Base-by-base conservation (phyloP, 1,139 yeast species). In the Scheffersomyces titani region DNA sequence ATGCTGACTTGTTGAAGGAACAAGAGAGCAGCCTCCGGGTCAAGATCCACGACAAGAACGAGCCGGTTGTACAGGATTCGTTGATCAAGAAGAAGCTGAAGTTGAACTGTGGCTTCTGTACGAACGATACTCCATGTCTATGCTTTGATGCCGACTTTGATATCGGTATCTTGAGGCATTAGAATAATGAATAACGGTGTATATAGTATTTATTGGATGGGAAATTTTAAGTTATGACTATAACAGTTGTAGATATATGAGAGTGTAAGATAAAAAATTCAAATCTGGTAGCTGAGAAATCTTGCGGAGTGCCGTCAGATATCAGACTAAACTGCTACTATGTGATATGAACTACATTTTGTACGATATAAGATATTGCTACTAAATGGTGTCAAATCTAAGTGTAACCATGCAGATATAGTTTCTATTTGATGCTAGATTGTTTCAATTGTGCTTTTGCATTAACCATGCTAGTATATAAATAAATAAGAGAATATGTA, bases 51-150 rank as follows among this genome's bases (percentile, higher is more conserved):
- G 60, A 56, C 47, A 57, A 46, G 22, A 22, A 22, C 16, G 49
- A 46, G 24, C 49, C 20, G n/a, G 24, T 19, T 20, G 49, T 46
- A 6, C 45, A 44, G 24, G 52, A 50, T 36, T n/a, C 49, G 16
- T 46, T 46, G 22, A 19, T 53, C 36, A 56, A 58, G 65, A 54
- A 58, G 65, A 62, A 61, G 50, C 59, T 61, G 58, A 66, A 66
- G 55, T 50, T 63, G 49, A 73, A 71, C 52, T 78, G 82, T 62
- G 82, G 82, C n/a, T 79, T 78, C 61, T 78, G 82, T 61, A 66
- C 74, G 30, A 72, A 70, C 55, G 81, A 74, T 53, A 75, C 76
- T 0, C 76, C 80, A 9, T 79, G 83, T 59, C 64, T 78, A 52
- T 79, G 83, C 62, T 66, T 77, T 53, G 82, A 73, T 59, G 70